Evolutionary conservation across 371 early-diverging fungal species (phyloP).

Genomic region (Syncephalastrum racemosum): DNA sequence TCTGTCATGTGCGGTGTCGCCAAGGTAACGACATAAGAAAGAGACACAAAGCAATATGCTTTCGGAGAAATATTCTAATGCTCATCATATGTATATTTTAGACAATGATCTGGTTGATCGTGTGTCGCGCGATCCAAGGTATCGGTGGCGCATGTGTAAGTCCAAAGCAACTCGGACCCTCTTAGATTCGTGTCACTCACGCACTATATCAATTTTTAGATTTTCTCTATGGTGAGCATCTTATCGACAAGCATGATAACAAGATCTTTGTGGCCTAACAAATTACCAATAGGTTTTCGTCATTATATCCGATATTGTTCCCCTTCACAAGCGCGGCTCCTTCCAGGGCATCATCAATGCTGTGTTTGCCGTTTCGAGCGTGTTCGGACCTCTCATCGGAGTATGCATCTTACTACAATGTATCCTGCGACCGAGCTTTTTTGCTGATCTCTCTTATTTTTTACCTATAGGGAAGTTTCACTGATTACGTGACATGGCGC

Average conservation of each 20-base stretch:
- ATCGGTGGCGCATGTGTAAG: slow-evolving; percentile 61
- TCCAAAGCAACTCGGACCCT: too few relatives aligned
- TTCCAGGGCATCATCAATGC: slow-evolving; percentile 57
- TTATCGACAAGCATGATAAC: background rate
- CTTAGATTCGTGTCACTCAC: too few relatives aligned
- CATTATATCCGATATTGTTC: slow-evolving; percentile 62
- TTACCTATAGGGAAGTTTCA: slow-evolving; percentile 29
- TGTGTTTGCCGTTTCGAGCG: slow-evolving; percentile 49
- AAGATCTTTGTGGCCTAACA: background rate
- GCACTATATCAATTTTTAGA: background rate
- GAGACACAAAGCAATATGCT: too few relatives aligned
- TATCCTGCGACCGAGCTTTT: background rate
- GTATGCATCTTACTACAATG: slow-evolving; percentile 19
- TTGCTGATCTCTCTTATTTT: slow-evolving; percentile 2
- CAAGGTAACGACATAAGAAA: slow-evolving; percentile 17
- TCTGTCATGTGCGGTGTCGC: slow-evolving; percentile 60
- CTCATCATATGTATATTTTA: background rate
- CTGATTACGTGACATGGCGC: slow-evolving; percentile 42
- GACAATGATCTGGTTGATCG: slow-evolving; percentile 65
- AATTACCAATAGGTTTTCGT: slow-evolving; percentile 44
- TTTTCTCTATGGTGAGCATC: slow-evolving; percentile 8
- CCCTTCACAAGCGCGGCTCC: slow-evolving; percentile 54
- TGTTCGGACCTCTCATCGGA: slow-evolving; percentile 48
- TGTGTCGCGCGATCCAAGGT: slow-evolving; percentile 59
- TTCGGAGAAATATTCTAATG: too few relatives aligned